Evolutionary conservation across 192 early-diverging fungal genomes (phyloP).

Genomic region (Coemansia guatemalensis): DNA sequence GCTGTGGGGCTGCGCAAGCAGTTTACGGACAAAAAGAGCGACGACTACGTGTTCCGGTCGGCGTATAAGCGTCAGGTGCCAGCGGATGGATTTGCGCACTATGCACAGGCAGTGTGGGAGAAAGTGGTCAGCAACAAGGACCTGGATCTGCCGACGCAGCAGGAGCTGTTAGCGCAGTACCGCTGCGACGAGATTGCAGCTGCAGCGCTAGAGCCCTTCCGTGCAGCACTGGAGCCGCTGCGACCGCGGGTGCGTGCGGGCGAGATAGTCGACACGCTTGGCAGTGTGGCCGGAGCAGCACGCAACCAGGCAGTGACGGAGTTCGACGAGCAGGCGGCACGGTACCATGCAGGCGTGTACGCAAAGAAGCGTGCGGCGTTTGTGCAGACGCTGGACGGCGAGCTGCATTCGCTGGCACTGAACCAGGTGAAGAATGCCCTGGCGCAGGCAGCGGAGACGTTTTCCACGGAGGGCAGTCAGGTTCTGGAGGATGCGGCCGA

Average conservation of each 20-base stretch:
- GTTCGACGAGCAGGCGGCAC: conserved; percentile 88
- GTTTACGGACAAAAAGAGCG: conserved; percentile 69
- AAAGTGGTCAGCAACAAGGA: conserved; percentile 94
- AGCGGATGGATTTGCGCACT: conserved; percentile 92
- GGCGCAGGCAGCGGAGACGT: conserved; percentile 68
- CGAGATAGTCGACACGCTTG: conserved; percentile 74
- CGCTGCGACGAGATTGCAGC: conserved; percentile 96
- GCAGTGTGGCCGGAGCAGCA: conserved; percentile 59
- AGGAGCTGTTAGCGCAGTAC: conserved; percentile 96
- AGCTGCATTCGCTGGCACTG: conserved; percentile 75
- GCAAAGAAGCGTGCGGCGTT: conserved; percentile 82
- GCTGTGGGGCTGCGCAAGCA: conserved; percentile 64
- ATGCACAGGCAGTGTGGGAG: conserved; percentile 93
- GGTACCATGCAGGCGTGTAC: conserved; percentile 90
- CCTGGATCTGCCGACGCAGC: conserved; percentile 96
- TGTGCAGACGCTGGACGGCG: conserved; percentile 70
- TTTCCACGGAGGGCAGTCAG: conserved; percentile 53
- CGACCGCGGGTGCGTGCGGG: conserved; percentile 76
- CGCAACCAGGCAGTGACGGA: conserved; percentile 61
- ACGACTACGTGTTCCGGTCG: conserved; percentile 82
- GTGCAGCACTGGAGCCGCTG: conserved; percentile 60
- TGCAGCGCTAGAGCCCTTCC: conserved; percentile 69
- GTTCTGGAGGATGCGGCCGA: conserved; percentile 54
- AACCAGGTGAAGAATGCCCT: conserved; percentile 87
- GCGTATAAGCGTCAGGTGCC: conserved; percentile 90